phyloP scores from a whole-genome alignment of 1,139 yeast genomes.

The Yamadazyma jaroonii region DNA sequence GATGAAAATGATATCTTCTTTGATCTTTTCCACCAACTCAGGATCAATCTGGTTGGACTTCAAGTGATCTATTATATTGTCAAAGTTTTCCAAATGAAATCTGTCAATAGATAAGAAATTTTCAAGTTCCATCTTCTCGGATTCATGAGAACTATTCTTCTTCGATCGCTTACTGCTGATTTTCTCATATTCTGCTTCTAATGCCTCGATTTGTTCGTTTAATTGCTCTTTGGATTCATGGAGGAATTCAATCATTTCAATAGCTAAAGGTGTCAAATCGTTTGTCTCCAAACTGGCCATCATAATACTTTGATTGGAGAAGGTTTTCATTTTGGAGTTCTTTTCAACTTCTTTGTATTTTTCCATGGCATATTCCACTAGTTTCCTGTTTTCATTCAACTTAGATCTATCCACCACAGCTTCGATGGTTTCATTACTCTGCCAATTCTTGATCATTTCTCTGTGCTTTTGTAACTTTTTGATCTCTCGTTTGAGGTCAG shows the following conservation, averaged over 20 bases:
- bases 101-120: conserved; percentile 30
- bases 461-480: conserved; percentile 91
- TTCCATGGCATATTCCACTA: conserved; percentile 51
- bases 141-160: conserved; percentile 40
- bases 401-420: conserved; percentile 40
- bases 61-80: conserved; percentile 29
- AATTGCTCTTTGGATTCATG: conserved; percentile 30
- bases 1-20: conserved; percentile 40
- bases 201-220: conserved; percentile 32
- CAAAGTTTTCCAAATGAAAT: conserved; percentile 40
- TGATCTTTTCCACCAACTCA: conserved; percentile 33
- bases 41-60: conserved; percentile 32
- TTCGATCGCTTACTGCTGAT: conserved; percentile 39
- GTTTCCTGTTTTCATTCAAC: conserved; percentile 39
- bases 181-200: conserved; percentile 38
- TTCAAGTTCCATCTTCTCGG: conserved; percentile 44
- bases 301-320: conserved; percentile 46
- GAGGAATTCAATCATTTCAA: conserved; percentile 33
- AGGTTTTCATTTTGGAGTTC: conserved; percentile 43
- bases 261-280: conserved; percentile 32
- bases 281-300: conserved; percentile 40
- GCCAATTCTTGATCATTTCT: conserved; percentile 96
- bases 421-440: conserved; percentile 42
- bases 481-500: conserved; percentile 91
- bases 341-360: conserved; percentile 47